Evolutionary conservation across 2,329 filamentous ascomycete genomes (phyloP).

Genomic region (Teratosphaeria epicoccoides): DNA sequence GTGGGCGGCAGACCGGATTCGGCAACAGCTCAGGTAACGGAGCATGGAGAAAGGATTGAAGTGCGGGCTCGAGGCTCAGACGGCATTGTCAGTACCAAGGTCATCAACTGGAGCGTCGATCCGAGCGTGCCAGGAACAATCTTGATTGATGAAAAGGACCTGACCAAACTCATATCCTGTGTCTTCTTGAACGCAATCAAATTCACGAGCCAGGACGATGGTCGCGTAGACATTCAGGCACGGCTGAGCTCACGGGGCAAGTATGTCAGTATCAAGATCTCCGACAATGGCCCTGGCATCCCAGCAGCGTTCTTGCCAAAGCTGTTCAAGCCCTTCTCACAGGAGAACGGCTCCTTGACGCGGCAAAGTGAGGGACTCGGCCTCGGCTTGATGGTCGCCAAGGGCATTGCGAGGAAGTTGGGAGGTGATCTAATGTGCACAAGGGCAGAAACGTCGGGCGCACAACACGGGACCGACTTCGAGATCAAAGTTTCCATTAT

Average conservation of each 20-base stretch:
- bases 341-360: conserved; percentile 58
- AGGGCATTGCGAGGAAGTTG: conserved; percentile 57
- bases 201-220: conserved; percentile 50
- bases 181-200: conserved; percentile 59
- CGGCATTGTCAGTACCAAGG: conserved; percentile 35
- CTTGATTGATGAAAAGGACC: conserved; percentile 51
- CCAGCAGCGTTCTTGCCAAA: conserved; percentile 54
- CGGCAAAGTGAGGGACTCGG: conserved; percentile 58
- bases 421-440: conserved; percentile 57
- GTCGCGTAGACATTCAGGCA: conserved; percentile 47
- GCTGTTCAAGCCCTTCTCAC: conserved; percentile 59
- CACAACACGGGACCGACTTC: conserved; percentile 55
- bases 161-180: conserved; percentile 54
- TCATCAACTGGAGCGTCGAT: conserved; percentile 42
- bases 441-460: conserved; percentile 51
- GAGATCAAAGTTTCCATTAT: conserved; percentile 55
- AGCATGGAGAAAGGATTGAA: conserved; percentile 40
- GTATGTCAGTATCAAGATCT: conserved; percentile 51
- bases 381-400: conserved; percentile 60
- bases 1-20: conserved; percentile 43
- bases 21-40: conserved; percentile 37
- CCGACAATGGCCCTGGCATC: conserved; percentile 59
- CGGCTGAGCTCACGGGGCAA: conserved; percentile 38
- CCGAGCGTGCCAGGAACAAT: conserved; percentile 43
- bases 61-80: conserved; percentile 35